phyloP scores from a whole-genome alignment of 768 basidiomycete species.

The Amanita polypyramis region DNA sequence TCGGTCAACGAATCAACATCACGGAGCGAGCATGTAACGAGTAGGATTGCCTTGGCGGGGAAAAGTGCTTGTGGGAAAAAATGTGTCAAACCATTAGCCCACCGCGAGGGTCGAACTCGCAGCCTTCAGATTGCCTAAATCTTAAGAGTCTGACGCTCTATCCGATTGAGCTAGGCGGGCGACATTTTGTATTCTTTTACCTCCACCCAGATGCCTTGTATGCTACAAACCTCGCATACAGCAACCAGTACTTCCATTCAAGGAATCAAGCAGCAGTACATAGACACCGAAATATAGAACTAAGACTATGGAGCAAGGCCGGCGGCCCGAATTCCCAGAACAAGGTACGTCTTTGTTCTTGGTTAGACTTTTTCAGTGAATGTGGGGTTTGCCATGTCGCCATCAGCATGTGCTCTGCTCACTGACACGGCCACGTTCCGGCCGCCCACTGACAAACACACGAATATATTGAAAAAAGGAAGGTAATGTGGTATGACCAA shows the following conservation, averaged over 20 bases:
- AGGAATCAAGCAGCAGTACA: background rate
- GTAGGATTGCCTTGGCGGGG: too few species aligned
- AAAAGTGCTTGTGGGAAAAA: background rate
- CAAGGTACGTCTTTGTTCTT: background rate
- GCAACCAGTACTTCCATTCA: background rate
- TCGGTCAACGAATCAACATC: too few species aligned
- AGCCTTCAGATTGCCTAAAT: constrained; percentile 54
- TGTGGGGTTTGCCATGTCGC: too few species aligned
- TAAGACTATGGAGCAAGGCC: background rate
- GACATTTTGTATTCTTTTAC: background rate
- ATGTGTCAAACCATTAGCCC: constrained; percentile 33
- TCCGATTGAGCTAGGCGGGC: constrained; percentile 57
- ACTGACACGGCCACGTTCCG: too few species aligned
- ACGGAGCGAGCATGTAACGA: too few species aligned
- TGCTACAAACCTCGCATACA: background rate
- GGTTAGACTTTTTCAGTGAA: background rate
- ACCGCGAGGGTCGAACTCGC: constrained; percentile 82
- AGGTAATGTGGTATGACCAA: too few species aligned
- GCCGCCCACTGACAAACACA: too few species aligned
- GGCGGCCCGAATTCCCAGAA: background rate
- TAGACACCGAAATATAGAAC: too few species aligned
- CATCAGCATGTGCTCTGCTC: too few species aligned
- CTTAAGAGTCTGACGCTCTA: constrained; percentile 34
- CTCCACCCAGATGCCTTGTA: background rate
- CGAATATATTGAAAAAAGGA: too few species aligned